Conservation (phyloP, 257 asterid species). For the Plantago elongata region DNA sequence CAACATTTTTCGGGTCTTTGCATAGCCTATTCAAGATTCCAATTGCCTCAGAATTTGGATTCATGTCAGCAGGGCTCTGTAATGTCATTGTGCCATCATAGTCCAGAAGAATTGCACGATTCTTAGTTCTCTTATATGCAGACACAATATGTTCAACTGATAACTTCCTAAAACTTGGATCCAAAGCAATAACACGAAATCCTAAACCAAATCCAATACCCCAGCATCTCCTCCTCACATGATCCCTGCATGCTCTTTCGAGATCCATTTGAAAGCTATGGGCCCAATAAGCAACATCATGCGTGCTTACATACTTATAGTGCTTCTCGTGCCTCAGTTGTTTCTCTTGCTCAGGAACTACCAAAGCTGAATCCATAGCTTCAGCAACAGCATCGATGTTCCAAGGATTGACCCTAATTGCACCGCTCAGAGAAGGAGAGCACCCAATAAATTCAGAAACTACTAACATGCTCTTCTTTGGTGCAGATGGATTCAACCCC, state of each 20-base stretch:
- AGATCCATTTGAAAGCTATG: conserved; percentile 78
- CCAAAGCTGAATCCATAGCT: conserved; percentile 77
- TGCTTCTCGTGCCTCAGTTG: conserved; percentile 87
- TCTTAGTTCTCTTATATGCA: conserved; percentile 69
- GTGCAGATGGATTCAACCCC: conserved; percentile 43
- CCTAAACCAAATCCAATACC: conserved; percentile 87
- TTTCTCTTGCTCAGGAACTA: conserved; percentile 61
- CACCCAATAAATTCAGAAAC: conserved; percentile 80
- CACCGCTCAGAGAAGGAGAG: conserved; percentile 84
- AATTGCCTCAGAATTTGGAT: conserved; percentile 57
- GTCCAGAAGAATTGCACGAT: conserved; percentile 77
- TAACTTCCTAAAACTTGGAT: conserved; percentile 75
- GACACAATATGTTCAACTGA: conserved; percentile 87
- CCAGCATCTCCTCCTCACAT: conserved; percentile 75
- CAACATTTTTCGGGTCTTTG: conserved; percentile 56
- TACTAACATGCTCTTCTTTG: conserved; percentile 75
- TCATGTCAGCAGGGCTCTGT: conserved; percentile 38
- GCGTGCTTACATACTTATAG: conserved; percentile 69
- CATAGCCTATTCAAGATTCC: conserved; percentile 57
- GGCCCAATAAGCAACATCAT: conserved; percentile 93
- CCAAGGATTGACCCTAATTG: conserved; percentile 86
- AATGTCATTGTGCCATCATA: conserved; percentile 67
- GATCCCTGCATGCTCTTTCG: conserved; percentile 77
- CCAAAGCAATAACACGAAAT: conserved; percentile 79
- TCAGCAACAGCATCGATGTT: conserved; percentile 70